phyloP scores from a whole-genome alignment of 2,329 filamentous ascomycete species.

The Colletotrichum sp. region DNA sequence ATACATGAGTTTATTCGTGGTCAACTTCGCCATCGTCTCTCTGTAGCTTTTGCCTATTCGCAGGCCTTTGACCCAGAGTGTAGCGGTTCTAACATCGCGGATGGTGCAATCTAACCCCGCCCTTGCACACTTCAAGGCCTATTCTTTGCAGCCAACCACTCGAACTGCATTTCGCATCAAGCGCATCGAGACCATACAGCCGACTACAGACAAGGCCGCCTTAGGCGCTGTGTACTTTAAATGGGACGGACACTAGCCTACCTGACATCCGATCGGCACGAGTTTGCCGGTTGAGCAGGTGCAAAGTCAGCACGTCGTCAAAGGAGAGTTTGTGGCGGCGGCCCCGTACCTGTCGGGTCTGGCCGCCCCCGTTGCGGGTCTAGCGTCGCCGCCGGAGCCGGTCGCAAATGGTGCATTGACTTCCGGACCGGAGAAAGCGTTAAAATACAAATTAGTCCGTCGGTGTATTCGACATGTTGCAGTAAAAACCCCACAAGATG shows the following conservation, averaged over 20 bases:
- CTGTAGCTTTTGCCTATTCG: fast-evolving
- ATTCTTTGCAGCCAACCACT: not conserved
- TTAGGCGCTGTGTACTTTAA: not conserved
- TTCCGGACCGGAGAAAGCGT: not conserved
- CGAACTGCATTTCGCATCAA: not conserved
- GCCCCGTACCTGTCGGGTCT: not conserved
- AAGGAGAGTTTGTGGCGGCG: not conserved
- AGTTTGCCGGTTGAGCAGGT: fast-evolving
- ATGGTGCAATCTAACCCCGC: not conserved
- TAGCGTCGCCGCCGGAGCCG: not conserved
- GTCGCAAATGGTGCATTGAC: not conserved
- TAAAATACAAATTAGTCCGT: fast-evolving
- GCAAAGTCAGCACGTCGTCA: not conserved
- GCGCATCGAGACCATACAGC: not conserved
- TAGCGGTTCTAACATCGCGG: fast-evolving
- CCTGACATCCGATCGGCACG: not conserved
- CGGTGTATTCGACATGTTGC: fast-evolving
- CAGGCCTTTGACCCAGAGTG: not conserved
- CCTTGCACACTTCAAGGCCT: not conserved
- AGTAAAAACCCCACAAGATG: fast-evolving
- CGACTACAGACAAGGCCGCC: fast-evolving
- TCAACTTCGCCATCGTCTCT: not conserved
- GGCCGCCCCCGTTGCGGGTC: not conserved
- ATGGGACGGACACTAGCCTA: not conserved
- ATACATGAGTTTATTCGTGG: not conserved